Evolutionary conservation across 192 early-diverging fungal genomes (phyloP).

Genomic region (Globomyces pollinis-pini): DNA sequence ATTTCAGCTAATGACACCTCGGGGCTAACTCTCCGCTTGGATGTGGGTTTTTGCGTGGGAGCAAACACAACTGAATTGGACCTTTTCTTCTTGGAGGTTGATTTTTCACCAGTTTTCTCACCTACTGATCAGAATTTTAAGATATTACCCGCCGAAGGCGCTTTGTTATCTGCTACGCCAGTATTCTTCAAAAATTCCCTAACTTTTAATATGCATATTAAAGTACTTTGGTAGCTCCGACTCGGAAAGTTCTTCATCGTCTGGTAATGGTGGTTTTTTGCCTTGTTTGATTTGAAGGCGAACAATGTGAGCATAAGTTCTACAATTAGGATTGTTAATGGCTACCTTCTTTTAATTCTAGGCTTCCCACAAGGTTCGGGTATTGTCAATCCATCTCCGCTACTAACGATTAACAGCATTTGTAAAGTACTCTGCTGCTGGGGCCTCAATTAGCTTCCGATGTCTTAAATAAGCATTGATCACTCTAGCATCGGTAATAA

Average conservation of each 20-base stretch:
- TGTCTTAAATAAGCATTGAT: conserved; percentile 88
- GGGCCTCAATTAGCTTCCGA: conserved; percentile 63
- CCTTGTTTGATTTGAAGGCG: conserved; percentile 7
- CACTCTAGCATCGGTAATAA: conserved; percentile 71
- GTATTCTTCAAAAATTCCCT: conserved; percentile 6
- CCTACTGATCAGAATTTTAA: not conserved
- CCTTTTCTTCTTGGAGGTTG: not conserved
- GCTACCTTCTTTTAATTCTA: not conserved
- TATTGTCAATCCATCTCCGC: too few relatives aligned
- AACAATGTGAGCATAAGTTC: conserved; percentile 4
- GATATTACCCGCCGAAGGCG: not conserved
- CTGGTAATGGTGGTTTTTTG: conserved; percentile 34
- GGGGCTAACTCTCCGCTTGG: conserved; percentile 40
- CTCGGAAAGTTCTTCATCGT: conserved; percentile 36
- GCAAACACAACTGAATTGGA: not conserved
- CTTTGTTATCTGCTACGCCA: conserved; percentile 15
- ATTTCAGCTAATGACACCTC: conserved; percentile 41
- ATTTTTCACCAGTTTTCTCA: not conserved
- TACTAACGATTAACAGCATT: not conserved
- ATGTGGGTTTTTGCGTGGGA: conserved; percentile 23
- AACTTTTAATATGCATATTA: too few relatives aligned
- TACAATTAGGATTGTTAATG: too few relatives aligned
- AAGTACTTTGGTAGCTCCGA: not conserved
- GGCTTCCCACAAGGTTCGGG: not conserved
- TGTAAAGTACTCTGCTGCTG: not conserved